Percentiles rank a stretch among this genome's conserved stretches.
Conservation (phyloP, 2,329 filamentous ascomycete genomes). For the Cladorrhinum sp. region DNA sequence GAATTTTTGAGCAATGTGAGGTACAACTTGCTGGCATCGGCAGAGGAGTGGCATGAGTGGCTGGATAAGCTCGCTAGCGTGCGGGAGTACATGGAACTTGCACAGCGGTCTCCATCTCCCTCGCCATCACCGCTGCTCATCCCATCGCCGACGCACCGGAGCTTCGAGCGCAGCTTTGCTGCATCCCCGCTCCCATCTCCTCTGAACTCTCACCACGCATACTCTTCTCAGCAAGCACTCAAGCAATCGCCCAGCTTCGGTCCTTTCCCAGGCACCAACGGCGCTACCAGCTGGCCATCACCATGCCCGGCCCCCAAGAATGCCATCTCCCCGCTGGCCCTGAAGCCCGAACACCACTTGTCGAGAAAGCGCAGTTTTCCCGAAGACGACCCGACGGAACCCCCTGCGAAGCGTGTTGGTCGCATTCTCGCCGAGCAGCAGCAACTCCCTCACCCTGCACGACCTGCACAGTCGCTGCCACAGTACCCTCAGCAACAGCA, state of each 20-base stretch:
- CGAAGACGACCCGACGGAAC: slow-evolving; percentile 50
- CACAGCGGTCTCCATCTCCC: slow-evolving; percentile 38
- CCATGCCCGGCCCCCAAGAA: slow-evolving; percentile 26
- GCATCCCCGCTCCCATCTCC: slow-evolving; percentile 51
- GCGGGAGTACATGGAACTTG: slow-evolving; percentile 75
- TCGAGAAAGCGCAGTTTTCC: slow-evolving; percentile 48
- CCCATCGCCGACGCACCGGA: slow-evolving; percentile 39
- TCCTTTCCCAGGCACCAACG: slow-evolving; percentile 25
- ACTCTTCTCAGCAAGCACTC: slow-evolving; percentile 32
- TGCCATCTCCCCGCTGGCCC: slow-evolving; percentile 46
- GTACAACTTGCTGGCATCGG: slow-evolving; percentile 85
- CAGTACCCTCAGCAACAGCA: background rate
- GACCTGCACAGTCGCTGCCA: slow-evolving; percentile 14
- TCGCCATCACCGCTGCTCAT: slow-evolving; percentile 41
- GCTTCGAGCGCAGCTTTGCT: slow-evolving; percentile 38
- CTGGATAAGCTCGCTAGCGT: slow-evolving; percentile 79
- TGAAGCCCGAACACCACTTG: slow-evolving; percentile 40
- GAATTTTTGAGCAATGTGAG: slow-evolving; percentile 98
- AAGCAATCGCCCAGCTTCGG: slow-evolving; percentile 42
- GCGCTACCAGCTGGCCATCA: slow-evolving; percentile 36
- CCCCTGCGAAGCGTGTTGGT: slow-evolving; percentile 48
- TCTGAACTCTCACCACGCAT: slow-evolving; percentile 36
- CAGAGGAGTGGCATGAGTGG: slow-evolving; percentile 85
- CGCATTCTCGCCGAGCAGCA: slow-evolving; percentile 2
- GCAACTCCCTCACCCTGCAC: slow-evolving; percentile 14